Base-by-base conservation (phyloP, 2,329 filamentous ascomycete genomes). In the Passalora sequoiae region DNA sequence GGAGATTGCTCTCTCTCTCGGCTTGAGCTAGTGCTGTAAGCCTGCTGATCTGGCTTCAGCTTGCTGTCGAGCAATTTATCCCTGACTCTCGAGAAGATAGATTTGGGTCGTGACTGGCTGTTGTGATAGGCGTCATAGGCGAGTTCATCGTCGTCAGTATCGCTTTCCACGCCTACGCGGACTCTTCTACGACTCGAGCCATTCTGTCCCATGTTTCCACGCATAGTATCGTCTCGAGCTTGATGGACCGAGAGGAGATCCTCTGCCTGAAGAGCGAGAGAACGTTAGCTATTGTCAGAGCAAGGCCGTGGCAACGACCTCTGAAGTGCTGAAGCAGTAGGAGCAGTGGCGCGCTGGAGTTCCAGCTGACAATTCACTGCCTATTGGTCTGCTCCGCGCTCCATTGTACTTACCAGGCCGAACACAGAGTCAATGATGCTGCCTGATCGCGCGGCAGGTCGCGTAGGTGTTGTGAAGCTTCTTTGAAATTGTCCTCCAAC, bases 371-470 rank as follows among this genome's bases (percentile, higher is more conserved):
- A n/a, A n/a, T n/a, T n/a, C n/a, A n/a, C n/a, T n/a, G n/a, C n/a
- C n/a, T n/a, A n/a, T n/a, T n/a, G n/a, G n/a, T n/a, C n/a, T n/a
- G n/a, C n/a, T n/a, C n/a, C n/a, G n/a, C n/a, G n/a, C n/a, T n/a
- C n/a, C n/a, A n/a, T n/a, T n/a, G n/a, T n/a, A n/a, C n/a, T n/a
- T n/a, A 60, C 38, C 15, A 61, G 16, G 21, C 51, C 51, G 30
- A 59, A 54, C 3, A 58, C 56, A 43, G 49, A 54, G 9, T 54
- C 56, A 7, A 61, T 43, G 2, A 59, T 35, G n/a, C 54, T 53
- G 16, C 44, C 44, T 13, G 31, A 25, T 37, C 45, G 35, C 19
- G 25, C 27, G 19, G 42, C 37, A 30, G 40, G 32, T 37, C 43
- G 37, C 12, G 41, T 38, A 6, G 47, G 50, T 15, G 46, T 43